phyloP scores from a whole-genome alignment of 805 yeast species.

The Lipomyces spencermartinsiae region DNA sequence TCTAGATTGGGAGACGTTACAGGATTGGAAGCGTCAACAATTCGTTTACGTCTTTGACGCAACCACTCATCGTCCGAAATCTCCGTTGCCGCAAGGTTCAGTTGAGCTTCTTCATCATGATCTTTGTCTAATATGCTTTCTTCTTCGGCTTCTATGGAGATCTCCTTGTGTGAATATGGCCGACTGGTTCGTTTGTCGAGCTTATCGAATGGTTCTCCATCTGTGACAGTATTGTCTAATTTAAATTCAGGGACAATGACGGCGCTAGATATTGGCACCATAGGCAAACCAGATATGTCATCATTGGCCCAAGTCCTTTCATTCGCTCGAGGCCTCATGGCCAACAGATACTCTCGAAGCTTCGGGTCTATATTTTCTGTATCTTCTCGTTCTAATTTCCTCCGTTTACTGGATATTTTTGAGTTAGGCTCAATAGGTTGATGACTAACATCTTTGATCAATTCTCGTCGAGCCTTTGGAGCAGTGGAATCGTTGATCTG shows the following conservation, averaged over 20 bases:
- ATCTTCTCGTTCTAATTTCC: constrained; percentile 5
- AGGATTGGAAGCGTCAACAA: constrained; percentile 19
- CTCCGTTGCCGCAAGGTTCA: constrained; percentile 43
- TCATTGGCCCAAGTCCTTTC: constrained; percentile 80
- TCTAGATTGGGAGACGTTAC: constrained; percentile 3
- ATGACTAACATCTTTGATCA: not conserved
- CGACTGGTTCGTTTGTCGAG: not conserved
- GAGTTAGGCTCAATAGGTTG: not conserved
- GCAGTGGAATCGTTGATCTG: constrained; percentile 30
- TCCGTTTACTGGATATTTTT: constrained; percentile 6
- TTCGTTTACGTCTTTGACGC: constrained; percentile 34
- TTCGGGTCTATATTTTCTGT: constrained; percentile 57
- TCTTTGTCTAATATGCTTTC: constrained; percentile 35
- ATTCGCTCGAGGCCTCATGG: constrained; percentile 77
- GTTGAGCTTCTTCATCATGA: constrained; percentile 30
- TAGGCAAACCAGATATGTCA: constrained; percentile 36
- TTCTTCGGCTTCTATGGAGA: not conserved
- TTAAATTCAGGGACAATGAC: constrained; percentile 48
- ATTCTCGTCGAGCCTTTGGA: constrained; percentile 17
- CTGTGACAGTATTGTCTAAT: constrained; percentile 51
- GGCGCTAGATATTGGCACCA: constrained; percentile 40
- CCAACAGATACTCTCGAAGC: constrained; percentile 79
- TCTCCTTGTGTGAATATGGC: not conserved
- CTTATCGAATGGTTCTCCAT: not conserved
- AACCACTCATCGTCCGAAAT: constrained; percentile 41